Evolutionary conservation across 2,329 filamentous ascomycete species (phyloP).

Genomic region (Emergomyces africanus): DNA sequence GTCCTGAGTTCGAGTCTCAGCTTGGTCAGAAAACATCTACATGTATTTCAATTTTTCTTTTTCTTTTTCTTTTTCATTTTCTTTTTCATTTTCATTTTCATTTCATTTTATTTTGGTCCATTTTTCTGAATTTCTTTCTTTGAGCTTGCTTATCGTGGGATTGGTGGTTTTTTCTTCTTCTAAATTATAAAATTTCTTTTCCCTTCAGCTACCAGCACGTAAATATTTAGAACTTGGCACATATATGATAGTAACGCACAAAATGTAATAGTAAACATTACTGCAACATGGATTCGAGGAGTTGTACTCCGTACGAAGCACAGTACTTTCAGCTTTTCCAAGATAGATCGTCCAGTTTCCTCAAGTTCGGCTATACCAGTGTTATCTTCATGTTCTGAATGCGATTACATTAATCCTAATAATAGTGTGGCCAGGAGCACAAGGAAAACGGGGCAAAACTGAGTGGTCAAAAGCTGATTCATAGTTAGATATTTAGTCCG

Average conservation of each 20-base stretch:
- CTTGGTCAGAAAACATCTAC: constrained; percentile 1
- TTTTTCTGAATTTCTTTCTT: too few species aligned
- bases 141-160: too few species aligned
- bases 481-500: background rate
- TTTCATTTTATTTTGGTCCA: too few species aligned
- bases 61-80: background rate
- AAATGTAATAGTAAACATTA: too few species aligned
- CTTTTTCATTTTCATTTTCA: background rate
- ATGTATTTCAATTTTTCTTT: background rate
- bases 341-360: background rate
- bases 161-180: too few species aligned
- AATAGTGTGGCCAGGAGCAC: background rate
- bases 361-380: background rate
- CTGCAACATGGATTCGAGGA: too few species aligned
- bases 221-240: too few species aligned
- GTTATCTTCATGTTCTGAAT: background rate
- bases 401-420: background rate
- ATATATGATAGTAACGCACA: too few species aligned
- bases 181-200: too few species aligned
- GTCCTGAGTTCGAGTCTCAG: constrained; percentile 9
- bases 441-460: background rate
- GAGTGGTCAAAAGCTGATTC: background rate
- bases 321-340: too few species aligned
- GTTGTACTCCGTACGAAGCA: background rate
- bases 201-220: too few species aligned